These are phyloP conservation scores for Prunus yedoensis DNA, from an alignment of 331 rosid species.

Conservation along the genomic window DNA sequence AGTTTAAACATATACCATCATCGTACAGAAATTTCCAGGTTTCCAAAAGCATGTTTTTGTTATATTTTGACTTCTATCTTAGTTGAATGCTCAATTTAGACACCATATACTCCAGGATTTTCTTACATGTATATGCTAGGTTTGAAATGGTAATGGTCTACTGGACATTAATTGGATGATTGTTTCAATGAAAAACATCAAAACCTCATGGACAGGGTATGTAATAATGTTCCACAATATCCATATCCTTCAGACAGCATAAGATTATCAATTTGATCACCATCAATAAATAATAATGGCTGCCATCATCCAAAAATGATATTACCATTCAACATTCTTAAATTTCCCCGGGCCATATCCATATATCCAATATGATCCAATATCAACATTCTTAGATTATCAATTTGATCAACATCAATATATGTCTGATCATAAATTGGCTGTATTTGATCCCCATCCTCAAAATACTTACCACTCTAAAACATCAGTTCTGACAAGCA, in stretches of 20 bases:
- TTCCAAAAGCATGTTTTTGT: too few species aligned
- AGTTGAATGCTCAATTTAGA: neutral
- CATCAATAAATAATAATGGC: neutral
- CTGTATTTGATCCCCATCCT: neutral
- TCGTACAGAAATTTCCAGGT: neutral
- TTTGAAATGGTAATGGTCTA: neutral
- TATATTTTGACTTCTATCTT: too few species aligned
- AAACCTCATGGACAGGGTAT: neutral
- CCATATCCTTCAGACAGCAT: neutral
- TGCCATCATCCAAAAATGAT: neutral
- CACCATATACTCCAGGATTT: neutral
- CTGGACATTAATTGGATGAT: neutral
- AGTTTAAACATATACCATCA: neutral
- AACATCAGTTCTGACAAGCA: neutral
- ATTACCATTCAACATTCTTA: neutral
- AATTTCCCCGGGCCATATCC: neutral
- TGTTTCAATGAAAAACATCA: neutral
- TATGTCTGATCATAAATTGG: neutral
- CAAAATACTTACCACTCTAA: neutral
- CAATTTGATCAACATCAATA: too few species aligned
- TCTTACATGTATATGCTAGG: neutral
- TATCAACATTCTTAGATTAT: too few species aligned
- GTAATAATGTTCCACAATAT: neutral
- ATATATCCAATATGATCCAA: too few species aligned
- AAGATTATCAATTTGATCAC: neutral